These are phyloP conservation scores for Trichoderma simmonsii DNA, from an alignment of 2,329 filamentous ascomycete genomes.

Conservation along the genomic window DNA sequence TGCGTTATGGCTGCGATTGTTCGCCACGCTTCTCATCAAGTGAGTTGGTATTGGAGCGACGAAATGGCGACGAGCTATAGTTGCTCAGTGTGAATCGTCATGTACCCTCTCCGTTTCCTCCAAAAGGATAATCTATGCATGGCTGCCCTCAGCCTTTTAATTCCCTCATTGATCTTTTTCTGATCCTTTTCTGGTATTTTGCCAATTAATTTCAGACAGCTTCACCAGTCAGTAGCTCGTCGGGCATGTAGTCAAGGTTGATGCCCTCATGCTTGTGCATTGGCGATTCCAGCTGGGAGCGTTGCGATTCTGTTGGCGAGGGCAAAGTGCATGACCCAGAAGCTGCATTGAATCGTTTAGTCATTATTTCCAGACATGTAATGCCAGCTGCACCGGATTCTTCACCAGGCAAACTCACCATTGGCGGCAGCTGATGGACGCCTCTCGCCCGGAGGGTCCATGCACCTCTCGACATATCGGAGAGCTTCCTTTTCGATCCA, in stretches of 20 bases:
- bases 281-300: background rate
- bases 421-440: constrained; percentile 4
- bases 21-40: background rate
- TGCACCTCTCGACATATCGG: constrained; percentile 41
- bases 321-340: constrained; percentile 10
- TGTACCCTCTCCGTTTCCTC: background rate
- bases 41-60: background rate
- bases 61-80: background rate
- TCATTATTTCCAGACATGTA: background rate
- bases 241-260: constrained; percentile 36
- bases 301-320: constrained; percentile 13
- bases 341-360: background rate
- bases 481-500: constrained; percentile 54
- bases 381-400: background rate
- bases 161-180: background rate
- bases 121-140: background rate
- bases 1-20: background rate
- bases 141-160: background rate
- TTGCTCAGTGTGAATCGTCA: background rate
- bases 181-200: background rate
- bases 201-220: background rate
- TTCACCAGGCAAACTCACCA: constrained; percentile 3
- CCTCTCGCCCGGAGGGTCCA: background rate
- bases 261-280: constrained; percentile 5
- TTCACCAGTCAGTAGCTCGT: constrained; percentile 30